Evolutionary conservation across 2,329 filamentous ascomycete genomes (phyloP), one percentile per base, ranked within the genome.

Genomic region (Talaromyces sp.): DNA sequence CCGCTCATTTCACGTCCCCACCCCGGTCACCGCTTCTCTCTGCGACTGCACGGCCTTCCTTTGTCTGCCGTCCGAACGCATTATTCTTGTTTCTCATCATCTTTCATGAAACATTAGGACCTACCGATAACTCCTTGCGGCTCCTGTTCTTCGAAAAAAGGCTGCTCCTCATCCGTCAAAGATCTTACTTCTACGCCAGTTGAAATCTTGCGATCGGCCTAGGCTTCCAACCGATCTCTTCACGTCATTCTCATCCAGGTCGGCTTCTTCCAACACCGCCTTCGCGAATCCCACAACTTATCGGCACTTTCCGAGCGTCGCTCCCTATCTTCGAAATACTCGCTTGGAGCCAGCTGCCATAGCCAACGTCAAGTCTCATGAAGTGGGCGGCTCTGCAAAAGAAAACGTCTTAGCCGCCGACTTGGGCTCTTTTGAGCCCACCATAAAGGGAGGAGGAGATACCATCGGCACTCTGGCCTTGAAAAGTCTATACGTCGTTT

Each of bases 31-130:
- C 44, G 44, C 22, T 25, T 25, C 13, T 47, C 44, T 53, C 49
- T 53, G 49, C 49, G 28, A 53, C 22, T 22, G 39, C 25, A 36
- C 4, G 44, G 10, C 19, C 57, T 52, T 58, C 19, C 57, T 52
- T 58, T 58, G 57, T 53, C 17, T 36, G 32, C 15, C 17, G n/a
- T 9, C 28, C 22, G 42, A 52, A 27, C 25, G 42, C 27, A 55
- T 55, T 51, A 51, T 55, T 51, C 44, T 47, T 44, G 59, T 57
- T 61, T 57, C 44, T 17, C 49, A 33, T 57, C 49, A 27, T 57
- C 27, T 57, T 32, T 15, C 22, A 30, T 19, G 49, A 53, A n/a
- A 53, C 27, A 22, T 17, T 4, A 25, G n/a, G n/a, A 25, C 44
- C 19, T 25, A 11, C 44, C 9, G 8, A 22, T 10, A 47, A 47